These are phyloP conservation scores for Wallemia mellicola DNA, from an alignment of 1,284 basidiomycete species.

Conservation along the genomic window DNA sequence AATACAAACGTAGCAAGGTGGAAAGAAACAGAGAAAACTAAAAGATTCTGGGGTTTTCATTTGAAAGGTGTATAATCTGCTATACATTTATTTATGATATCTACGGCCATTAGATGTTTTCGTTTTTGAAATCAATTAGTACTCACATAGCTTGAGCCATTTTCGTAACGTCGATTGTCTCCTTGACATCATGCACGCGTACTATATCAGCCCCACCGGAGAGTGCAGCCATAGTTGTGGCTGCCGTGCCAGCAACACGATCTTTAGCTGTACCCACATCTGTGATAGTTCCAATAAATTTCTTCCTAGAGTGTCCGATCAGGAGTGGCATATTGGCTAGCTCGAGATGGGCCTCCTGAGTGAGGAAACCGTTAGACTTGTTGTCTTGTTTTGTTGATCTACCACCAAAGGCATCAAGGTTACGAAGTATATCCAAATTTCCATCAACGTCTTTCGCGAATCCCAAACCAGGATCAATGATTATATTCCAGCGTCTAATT, in stretches of 20 bases:
- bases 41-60: background rate
- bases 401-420: conserved; percentile 22
- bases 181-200: conserved; percentile 51
- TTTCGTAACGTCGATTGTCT: conserved; percentile 30
- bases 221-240: conserved; percentile 42
- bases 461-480: conserved; percentile 77
- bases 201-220: conserved; percentile 42
- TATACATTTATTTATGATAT: background rate
- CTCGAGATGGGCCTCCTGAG: conserved; percentile 7
- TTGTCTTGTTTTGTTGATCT: background rate
- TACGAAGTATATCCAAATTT: conserved; percentile 38
- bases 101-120: background rate
- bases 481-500: conserved; percentile 60
- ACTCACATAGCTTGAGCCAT: conserved; percentile 22
- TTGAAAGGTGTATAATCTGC: background rate
- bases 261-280: conserved; percentile 25
- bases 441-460: conserved; percentile 65
- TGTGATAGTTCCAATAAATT: conserved; percentile 37
- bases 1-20: background rate
- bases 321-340: conserved; percentile 37
- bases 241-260: conserved; percentile 50
- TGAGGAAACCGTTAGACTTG: conserved; percentile 4
- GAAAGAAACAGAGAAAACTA: conserved; percentile 1
- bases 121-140: background rate
- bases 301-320: conserved; percentile 54